Conservation (phyloP, 805 yeast species). For the Spathaspora boniae region DNA sequence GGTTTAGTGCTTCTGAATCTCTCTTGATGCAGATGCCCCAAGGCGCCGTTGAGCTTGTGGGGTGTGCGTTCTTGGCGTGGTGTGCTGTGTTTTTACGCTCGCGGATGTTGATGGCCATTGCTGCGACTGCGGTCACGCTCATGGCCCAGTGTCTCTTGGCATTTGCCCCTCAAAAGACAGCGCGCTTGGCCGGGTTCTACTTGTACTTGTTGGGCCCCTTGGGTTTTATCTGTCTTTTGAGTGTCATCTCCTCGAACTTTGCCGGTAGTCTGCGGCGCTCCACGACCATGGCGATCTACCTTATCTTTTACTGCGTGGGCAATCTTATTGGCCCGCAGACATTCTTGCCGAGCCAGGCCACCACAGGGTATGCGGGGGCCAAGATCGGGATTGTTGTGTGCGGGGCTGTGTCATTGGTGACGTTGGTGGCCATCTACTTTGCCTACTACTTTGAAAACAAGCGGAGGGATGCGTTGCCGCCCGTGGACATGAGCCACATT, state of each 20-base stretch:
- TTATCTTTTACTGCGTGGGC: conserved; percentile 52
- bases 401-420: conserved; percentile 21
- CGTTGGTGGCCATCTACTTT: conserved; percentile 22
- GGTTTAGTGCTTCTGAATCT: conserved; percentile 27
- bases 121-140: conserved; percentile 21
- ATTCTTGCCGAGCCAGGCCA: conserved; percentile 42
- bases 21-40: conserved; percentile 44
- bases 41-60: conserved; percentile 47
- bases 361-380: conserved; percentile 40
- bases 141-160: conserved; percentile 38
- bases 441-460: conserved; percentile 34
- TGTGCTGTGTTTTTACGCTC: conserved; percentile 22
- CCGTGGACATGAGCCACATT: conserved; percentile 20
- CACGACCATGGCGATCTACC: conserved; percentile 41
- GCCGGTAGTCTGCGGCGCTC: conserved; percentile 59
- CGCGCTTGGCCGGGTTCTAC: conserved; percentile 26
- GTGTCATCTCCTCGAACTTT: conserved; percentile 43
- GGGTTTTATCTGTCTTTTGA: conserved; percentile 26
- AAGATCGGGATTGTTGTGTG: conserved; percentile 39
- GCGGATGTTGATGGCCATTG: conserved; percentile 24
- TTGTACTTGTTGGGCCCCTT: conserved; percentile 30
- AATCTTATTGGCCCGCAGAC: conserved; percentile 56
- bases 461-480: conserved; percentile 25
- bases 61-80: conserved; percentile 28
- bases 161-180: conserved; percentile 27